Evolutionary conservation across 2,329 filamentous ascomycete species (phyloP), one percentile per base, ranked within the genome.

Genomic region (Aspergillus sp.): DNA sequence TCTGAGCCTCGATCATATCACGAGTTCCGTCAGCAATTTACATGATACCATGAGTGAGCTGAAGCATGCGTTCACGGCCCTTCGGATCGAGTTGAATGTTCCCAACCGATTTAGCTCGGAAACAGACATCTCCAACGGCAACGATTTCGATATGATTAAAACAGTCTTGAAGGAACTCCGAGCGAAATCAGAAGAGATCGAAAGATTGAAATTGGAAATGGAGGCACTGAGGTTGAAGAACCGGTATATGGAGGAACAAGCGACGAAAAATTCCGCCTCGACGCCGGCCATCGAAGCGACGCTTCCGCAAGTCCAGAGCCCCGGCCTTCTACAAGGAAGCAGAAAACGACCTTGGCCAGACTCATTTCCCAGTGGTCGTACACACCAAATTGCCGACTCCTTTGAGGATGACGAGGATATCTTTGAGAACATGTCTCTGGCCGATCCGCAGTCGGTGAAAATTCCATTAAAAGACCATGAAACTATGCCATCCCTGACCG

Each of bases 31-130:
- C 32, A 63, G 59, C 42, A 59, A 63, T 34, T 52, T 68, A 5
- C 62, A 67, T 31, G 65, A 67, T 45, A 67, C 64, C 8, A 68
- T 68, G 65, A 54, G 57, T 28, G 66, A 68, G 45, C 45, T 68
- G 27, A 68, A 68, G 46, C 50, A 62, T 37, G 61, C 64, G n/a
- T 68, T 68, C 37, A 66, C 58, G 5, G 51, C 64, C 2, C 54
- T 68, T 37, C 61, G 64, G 12, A 60, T 67, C 11, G 65, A 68
- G 40, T 38, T 68, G 13, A 65, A 68, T 31, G 57, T 53, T 5
- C 58, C 64, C 0, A 57, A 44, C 5, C 51, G 54, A 3, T 49
- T 54, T 26, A 26, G 47, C 1, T 46, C 49, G n/a, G 61, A 63
- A 5, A 39, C 46, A 5, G 52, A 52, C 10, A 42, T 42, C 6